A percentile compares a stretch with the other conserved stretches of the same genome.
Conservation (phyloP, 768 basidiomycete species). For the Mrakia frigida region DNA sequence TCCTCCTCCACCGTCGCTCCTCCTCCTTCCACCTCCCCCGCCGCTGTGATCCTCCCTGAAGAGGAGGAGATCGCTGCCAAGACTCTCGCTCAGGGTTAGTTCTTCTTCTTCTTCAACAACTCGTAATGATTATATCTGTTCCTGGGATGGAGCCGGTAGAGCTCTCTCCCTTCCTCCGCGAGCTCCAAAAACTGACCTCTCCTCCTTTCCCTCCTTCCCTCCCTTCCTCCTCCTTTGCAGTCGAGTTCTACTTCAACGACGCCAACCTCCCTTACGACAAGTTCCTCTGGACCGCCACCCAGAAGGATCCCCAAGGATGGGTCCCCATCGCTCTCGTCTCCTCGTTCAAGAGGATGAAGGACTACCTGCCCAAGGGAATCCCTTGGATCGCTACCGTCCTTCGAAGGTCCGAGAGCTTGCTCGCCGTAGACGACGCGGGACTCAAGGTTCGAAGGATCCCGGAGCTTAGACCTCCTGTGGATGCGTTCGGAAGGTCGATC, state of each 20-base stretch:
- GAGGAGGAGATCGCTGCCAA: slow-evolving; percentile 21
- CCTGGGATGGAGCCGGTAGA: background rate
- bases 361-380: slow-evolving; percentile 56
- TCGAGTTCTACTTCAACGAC: slow-evolving; percentile 95
- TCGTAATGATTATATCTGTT: background rate
- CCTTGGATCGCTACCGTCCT: slow-evolving; percentile 70
- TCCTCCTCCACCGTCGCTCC: background rate
- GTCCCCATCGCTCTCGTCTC: slow-evolving; percentile 77
- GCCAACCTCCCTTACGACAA: slow-evolving; percentile 78
- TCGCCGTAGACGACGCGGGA: slow-evolving; percentile 70
- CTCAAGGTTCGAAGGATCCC: slow-evolving; percentile 67
- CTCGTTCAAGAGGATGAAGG: slow-evolving; percentile 93
- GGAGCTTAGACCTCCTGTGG: slow-evolving; percentile 71
- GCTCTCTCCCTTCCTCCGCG: background rate
- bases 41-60: slow-evolving; percentile 17
- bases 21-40: background rate
- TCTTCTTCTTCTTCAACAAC: background rate
- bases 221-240: slow-evolving; percentile 47
- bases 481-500: slow-evolving; percentile 72
- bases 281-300: slow-evolving; percentile 90
- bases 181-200: slow-evolving; percentile 2
- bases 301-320: slow-evolving; percentile 54
- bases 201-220: background rate
- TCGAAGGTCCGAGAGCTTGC: slow-evolving; percentile 48
- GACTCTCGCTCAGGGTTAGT: slow-evolving; percentile 27